Conservation (phyloP, 805 yeast genomes). For the Spathaspora boniae region DNA sequence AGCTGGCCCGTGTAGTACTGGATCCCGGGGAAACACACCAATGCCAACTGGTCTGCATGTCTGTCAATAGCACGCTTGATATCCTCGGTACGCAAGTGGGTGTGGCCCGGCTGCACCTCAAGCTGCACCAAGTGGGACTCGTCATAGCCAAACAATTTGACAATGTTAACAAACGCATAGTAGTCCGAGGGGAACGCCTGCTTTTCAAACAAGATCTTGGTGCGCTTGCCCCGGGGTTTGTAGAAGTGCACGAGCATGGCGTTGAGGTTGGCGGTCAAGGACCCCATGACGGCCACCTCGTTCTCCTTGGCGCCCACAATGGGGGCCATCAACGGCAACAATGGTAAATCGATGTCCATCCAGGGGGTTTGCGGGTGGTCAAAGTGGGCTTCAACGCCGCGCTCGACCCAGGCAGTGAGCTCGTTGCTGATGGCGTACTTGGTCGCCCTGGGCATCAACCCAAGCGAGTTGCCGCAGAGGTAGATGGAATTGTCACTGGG, state of each 20-base stretch:
- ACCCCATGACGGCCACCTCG: conserved; percentile 90
- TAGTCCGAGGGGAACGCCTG: conserved; percentile 92
- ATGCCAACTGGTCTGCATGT: conserved; percentile 58
- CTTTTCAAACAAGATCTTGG: conserved; percentile 77
- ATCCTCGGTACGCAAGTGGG: conserved; percentile 57
- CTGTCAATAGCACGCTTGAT: conserved; percentile 55
- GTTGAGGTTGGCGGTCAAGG: conserved; percentile 80
- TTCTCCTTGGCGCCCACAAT: conserved; percentile 68
- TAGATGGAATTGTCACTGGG: conserved; percentile 42
- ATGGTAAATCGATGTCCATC: conserved; percentile 82
- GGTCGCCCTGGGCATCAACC: conserved; percentile 75
- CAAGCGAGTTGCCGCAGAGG: conserved; percentile 92
- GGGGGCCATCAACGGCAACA: conserved; percentile 63
- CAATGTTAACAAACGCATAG: conserved; percentile 79
- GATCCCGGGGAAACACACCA: conserved; percentile 81
- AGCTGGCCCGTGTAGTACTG: conserved; percentile 91
- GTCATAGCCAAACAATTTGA: conserved; percentile 52
- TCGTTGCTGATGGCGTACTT: conserved; percentile 58
- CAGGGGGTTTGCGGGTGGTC: conserved; percentile 69
- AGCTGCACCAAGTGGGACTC: conserved; percentile 61
- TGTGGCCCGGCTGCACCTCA: conserved; percentile 56
- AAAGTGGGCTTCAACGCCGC: conserved; percentile 86
- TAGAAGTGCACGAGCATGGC: conserved; percentile 71
- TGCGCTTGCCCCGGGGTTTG: conserved; percentile 54
- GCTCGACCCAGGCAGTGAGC: conserved; percentile 73